Base-by-base conservation (phyloP, 345 rosid species). In the Eutrema japonicum region DNA sequence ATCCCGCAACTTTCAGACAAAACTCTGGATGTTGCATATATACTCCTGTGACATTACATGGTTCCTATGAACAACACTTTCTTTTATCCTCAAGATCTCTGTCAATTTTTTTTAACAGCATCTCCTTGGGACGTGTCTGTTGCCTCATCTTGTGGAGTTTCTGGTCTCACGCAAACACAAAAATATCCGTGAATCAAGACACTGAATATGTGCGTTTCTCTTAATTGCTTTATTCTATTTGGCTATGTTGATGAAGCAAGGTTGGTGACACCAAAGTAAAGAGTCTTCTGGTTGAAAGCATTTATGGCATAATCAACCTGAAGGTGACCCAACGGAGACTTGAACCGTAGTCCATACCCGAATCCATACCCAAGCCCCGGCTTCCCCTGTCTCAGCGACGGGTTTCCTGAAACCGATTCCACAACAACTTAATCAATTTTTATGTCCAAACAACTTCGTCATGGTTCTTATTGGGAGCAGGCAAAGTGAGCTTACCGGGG, bases 251-350 rank as follows among this genome's bases (percentile, higher is more conserved):
- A 86, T 43, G 92, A 80, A 71, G 82, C 81, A 68, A 85, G 85
- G 70, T 89, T 93, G 85, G 91, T 83, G 83, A 93, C 77, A 85
- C 97, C 98, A 36, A 93, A 85, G 80, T 85, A 86, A 55, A 86
- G 74, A 66, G 96, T 90, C 81, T 84, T 90, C 67, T 86, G 96
- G 46, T 88, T 87, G 70, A 88, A 88, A n/a, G 86, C 81, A 77
- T 90, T 90, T 50, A 88, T 73, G 61, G 93, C 93, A 49, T 80
- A 85, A 65, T 88, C 93, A 74, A 88, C 79, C 79, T 84, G 91
- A 35, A 90, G 64, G 77, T 85, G 93, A 54, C 93, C 91, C 18
- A 83, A 7, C 8, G 91, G 91, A 78, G 89, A 81, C 82, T 84
- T 88, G 69, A 83, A 83, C 10, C 91, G 89, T 70, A 90, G 61